A percentile compares a stretch with the other conserved stretches of the same genome.
Conservation (phyloP, 1,284 basidiomycete genomes). For the Pseudozyma thailandica region DNA sequence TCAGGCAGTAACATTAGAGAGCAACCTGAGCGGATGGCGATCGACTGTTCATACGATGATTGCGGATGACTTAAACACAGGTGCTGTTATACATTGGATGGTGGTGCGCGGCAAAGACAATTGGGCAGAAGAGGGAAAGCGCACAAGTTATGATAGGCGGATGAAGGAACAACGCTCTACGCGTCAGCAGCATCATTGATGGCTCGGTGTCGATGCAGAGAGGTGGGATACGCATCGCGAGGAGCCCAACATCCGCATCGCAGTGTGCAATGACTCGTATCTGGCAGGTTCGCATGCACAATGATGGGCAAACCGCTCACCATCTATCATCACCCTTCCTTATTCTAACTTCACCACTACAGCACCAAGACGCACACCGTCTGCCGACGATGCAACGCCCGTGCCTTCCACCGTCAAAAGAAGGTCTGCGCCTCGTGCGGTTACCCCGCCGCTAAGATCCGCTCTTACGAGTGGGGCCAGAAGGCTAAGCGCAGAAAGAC, state of each 20-base stretch:
- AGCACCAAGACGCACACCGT: conserved; percentile 97
- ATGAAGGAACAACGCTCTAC: too few relatives aligned
- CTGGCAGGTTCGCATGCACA: not conserved
- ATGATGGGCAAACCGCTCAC: conserved; percentile 16
- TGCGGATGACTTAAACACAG: too few relatives aligned
- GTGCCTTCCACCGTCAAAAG: conserved; percentile 96
- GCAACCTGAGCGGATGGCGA: too few relatives aligned
- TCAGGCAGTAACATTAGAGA: too few relatives aligned
- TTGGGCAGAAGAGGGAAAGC: too few relatives aligned
- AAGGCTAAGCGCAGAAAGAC: conserved; percentile 99
- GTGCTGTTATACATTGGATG: too few relatives aligned
- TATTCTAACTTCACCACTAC: conserved; percentile 23
- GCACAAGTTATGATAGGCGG: too few relatives aligned
- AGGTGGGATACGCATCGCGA: too few relatives aligned
- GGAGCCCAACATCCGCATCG: not conserved
- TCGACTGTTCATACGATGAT: too few relatives aligned
- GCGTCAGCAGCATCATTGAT: too few relatives aligned
- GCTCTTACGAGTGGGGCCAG: conserved; percentile 96
- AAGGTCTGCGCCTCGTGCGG: conserved; percentile 97
- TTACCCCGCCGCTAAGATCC: conserved; percentile 92
- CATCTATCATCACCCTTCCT: conserved; percentile 1
- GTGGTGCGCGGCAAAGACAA: too few relatives aligned
- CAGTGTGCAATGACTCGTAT: conserved; percentile 6
- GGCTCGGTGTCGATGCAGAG: too few relatives aligned
- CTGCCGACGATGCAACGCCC: conserved; percentile 84